A percentile compares a stretch with the other conserved stretches of the same genome.
Evolutionary conservation across 306 rosid species (phyloP).

Genomic region (Chamaecrista fasciculata): DNA sequence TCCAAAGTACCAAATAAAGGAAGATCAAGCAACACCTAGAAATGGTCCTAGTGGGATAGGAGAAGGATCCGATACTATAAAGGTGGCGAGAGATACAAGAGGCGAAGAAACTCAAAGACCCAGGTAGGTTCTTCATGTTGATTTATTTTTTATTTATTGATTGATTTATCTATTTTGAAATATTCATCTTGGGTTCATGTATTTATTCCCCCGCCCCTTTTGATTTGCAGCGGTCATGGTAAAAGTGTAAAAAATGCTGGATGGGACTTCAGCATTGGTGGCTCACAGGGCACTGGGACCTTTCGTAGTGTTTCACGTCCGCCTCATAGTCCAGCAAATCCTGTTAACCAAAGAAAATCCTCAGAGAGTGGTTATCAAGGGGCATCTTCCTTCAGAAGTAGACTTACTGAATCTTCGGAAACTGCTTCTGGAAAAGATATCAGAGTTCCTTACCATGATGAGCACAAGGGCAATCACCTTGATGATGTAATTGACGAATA

Average conservation of each 20-base stretch:
- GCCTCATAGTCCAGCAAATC: slow-evolving; percentile 56
- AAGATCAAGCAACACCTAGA: slow-evolving; percentile 53
- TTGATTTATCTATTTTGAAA: not conserved
- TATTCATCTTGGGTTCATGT: slow-evolving; percentile 3
- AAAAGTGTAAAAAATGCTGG: slow-evolving; percentile 70
- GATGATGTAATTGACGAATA: slow-evolving; percentile 68
- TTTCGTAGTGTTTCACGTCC: slow-evolving; percentile 73
- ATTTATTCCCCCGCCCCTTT: slow-evolving; percentile 10
- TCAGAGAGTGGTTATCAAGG: slow-evolving; percentile 56
- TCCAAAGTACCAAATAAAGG: slow-evolving; percentile 74
- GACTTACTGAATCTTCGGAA: slow-evolving; percentile 42
- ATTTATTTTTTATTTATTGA: slow-evolving; percentile 6
- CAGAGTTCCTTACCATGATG: slow-evolving; percentile 41
- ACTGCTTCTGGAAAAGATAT: slow-evolving; percentile 42
- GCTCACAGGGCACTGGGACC: slow-evolving; percentile 82
- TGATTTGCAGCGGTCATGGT: slow-evolving; percentile 75
- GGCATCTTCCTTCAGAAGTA: slow-evolving; percentile 48
- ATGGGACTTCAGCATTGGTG: slow-evolving; percentile 96
- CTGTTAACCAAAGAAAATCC: slow-evolving; percentile 53
- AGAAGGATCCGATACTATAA: slow-evolving; percentile 72
- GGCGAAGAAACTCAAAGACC: slow-evolving; percentile 60
- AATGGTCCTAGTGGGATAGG: slow-evolving; percentile 57
- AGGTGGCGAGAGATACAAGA: slow-evolving; percentile 54
- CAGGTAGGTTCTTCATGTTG: slow-evolving; percentile 58
- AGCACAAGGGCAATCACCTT: slow-evolving; percentile 37